Percentiles rank a stretch among this genome's conserved stretches.
These are phyloP conservation scores for Hirschioporus abietinus DNA, from an alignment of 768 basidiomycete species.

Conservation along the genomic window DNA sequence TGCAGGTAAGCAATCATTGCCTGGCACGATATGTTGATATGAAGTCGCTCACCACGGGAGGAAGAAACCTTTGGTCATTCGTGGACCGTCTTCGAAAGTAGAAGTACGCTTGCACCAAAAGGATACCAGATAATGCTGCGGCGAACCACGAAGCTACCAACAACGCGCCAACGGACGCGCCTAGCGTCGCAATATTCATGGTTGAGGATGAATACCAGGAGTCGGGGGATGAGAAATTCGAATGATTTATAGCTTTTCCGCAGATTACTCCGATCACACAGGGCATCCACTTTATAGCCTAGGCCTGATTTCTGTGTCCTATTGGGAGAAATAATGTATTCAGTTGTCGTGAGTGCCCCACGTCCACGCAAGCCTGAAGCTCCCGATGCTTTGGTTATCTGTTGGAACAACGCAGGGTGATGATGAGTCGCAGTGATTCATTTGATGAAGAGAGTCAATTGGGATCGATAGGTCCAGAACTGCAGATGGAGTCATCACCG, in stretches of 20 bases:
- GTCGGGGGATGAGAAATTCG: not conserved
- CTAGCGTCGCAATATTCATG: not conserved
- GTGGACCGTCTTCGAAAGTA: not conserved
- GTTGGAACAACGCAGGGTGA: no score
- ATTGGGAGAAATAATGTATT: no score
- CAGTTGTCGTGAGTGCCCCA: no score
- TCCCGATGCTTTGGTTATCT: not conserved
- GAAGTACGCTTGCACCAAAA: not conserved
- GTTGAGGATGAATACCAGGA: not conserved
- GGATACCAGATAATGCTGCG: not conserved
- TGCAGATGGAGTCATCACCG: no score
- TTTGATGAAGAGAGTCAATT: not conserved
- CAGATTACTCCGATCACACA: not conserved
- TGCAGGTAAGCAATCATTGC: not conserved
- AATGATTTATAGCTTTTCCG: not conserved
- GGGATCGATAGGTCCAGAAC: no score
- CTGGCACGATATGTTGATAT: not conserved
- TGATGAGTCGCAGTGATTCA: not conserved
- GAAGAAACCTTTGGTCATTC: not conserved
- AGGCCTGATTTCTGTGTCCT: no score
- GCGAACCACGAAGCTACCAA: not conserved
- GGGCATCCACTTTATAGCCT: no score
- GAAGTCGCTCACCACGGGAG: not conserved
- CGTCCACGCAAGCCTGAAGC: not conserved
- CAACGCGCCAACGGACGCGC: not conserved